These are phyloP conservation scores for Centrapalus pauciflorus DNA, from an alignment of 129 eudicot species.

Conservation along the genomic window DNA sequence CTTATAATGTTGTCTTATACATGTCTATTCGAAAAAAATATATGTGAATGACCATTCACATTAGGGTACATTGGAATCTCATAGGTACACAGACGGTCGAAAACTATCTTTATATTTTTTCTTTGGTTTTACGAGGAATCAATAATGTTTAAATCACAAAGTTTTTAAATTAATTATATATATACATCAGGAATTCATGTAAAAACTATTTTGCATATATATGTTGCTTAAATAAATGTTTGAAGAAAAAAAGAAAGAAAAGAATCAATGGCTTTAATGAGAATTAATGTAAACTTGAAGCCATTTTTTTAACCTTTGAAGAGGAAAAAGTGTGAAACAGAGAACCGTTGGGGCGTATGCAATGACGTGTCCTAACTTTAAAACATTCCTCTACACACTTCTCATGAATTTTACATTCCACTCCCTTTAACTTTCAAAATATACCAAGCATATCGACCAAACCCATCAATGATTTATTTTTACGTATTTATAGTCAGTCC, in stretches of 20 bases:
- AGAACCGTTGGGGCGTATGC: conserved; percentile 36
- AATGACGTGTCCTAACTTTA: conserved; percentile 29
- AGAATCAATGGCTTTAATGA: conserved; percentile 13
- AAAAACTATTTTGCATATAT: too few species aligned
- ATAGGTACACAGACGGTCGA: too few species aligned
- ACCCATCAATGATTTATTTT: background rate
- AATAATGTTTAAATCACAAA: background rate
- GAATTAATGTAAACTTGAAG: conserved; percentile 22
- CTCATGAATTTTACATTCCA: background rate
- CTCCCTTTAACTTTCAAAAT: background rate
- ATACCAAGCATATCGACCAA: background rate
- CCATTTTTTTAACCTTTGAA: conserved; percentile 15
- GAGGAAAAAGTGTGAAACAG: conserved; percentile 26
- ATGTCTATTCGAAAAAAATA: too few species aligned
- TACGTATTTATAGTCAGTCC: background rate
- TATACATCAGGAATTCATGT: too few species aligned
- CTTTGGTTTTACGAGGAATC: too few species aligned
- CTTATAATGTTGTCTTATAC: too few species aligned
- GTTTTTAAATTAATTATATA: background rate
- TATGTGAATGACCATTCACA: too few species aligned
- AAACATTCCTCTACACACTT: conserved; percentile 11
- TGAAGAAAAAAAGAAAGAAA: conserved; percentile 10
- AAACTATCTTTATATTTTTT: too few species aligned
- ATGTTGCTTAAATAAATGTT: too few species aligned
- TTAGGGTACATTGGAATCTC: too few species aligned